These are phyloP conservation scores for Pseudogymnoascus sp. DNA, from an alignment of 2,329 filamentous ascomycete genomes.

Conservation along the genomic window DNA sequence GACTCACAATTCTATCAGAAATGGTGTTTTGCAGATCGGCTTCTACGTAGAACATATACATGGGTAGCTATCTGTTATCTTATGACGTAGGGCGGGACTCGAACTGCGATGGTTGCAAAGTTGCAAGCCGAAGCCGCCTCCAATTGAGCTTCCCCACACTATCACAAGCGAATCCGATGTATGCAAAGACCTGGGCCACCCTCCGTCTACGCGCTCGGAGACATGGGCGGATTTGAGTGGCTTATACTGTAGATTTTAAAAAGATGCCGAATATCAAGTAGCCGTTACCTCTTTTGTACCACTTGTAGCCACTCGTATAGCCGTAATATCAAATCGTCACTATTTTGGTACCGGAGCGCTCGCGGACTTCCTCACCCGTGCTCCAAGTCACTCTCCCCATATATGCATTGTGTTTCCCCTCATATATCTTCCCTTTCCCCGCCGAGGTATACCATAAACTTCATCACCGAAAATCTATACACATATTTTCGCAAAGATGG, in stretches of 20 bases:
- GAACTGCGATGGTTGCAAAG: background rate
- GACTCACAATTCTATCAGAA: background rate
- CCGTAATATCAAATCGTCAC: constrained; percentile 5
- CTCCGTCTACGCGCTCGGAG: constrained; percentile 5
- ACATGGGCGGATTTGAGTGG: background rate
- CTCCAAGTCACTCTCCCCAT: constrained; percentile 2
- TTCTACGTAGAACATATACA: background rate
- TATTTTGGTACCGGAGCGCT: constrained; percentile 1
- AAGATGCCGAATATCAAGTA: background rate
- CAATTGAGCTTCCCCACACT: constrained; percentile 9
- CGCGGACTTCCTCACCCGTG: constrained; percentile 8
- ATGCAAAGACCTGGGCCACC: constrained; percentile 2
- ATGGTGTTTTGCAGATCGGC: background rate
- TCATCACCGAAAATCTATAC: constrained; percentile 3
- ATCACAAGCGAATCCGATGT: constrained; percentile 9
- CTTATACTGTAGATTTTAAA: background rate
- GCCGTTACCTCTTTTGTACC: background rate
- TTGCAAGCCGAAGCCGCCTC: background rate
- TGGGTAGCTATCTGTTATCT: background rate
- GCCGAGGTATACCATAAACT: background rate
- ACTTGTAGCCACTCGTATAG: background rate
- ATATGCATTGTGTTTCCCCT: constrained; percentile 10
- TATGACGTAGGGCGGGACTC: constrained; percentile 2
- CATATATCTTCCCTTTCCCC: constrained; percentile 9
- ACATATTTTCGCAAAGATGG: constrained; percentile 42